Conservation (phyloP, 2,329 filamentous ascomycete genomes). For the Trichoderma oligosporum region DNA sequence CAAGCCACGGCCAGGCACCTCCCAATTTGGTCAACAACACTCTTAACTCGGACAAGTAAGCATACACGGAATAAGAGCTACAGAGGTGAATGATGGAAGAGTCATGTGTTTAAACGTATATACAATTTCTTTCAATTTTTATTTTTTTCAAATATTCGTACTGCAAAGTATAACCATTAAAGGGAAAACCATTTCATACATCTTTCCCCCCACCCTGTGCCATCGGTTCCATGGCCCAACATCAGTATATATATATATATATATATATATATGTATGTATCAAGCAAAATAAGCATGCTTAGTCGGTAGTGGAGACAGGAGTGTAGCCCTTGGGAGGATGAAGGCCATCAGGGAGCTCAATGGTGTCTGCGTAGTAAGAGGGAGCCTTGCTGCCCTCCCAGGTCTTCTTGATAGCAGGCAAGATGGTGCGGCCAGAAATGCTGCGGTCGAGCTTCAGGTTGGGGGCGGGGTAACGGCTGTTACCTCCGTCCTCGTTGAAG, state of each 20-base stretch:
- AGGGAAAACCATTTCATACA: not conserved
- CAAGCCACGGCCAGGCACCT: not conserved
- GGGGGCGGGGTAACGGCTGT: conserved; percentile 37
- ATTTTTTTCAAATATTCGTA: not conserved
- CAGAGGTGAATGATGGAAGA: no score
- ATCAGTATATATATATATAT: not conserved
- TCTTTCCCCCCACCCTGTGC: not conserved
- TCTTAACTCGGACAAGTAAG: no score
- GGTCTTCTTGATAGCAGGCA: conserved; percentile 35
- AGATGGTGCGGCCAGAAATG: conserved; percentile 34
- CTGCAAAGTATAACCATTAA: not conserved
- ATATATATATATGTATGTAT: not conserved
- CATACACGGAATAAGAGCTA: no score
- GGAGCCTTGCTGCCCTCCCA: conserved; percentile 39
- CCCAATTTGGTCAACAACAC: not conserved
- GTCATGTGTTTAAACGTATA: not conserved
- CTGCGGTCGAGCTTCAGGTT: conserved; percentile 37
- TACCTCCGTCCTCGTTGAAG: conserved; percentile 39
- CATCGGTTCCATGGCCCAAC: not conserved
- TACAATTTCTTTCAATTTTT: not conserved
- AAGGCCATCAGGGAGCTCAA: conserved; percentile 41
- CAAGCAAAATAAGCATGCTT: not conserved
- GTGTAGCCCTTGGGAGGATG: conserved; percentile 41
- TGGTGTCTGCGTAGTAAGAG: conserved; percentile 41
- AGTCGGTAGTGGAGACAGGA: conserved; percentile 23